phyloP scores from a whole-genome alignment of 2,329 filamentous ascomycete species.

The Paecilomyces dactylethromorphus region DNA sequence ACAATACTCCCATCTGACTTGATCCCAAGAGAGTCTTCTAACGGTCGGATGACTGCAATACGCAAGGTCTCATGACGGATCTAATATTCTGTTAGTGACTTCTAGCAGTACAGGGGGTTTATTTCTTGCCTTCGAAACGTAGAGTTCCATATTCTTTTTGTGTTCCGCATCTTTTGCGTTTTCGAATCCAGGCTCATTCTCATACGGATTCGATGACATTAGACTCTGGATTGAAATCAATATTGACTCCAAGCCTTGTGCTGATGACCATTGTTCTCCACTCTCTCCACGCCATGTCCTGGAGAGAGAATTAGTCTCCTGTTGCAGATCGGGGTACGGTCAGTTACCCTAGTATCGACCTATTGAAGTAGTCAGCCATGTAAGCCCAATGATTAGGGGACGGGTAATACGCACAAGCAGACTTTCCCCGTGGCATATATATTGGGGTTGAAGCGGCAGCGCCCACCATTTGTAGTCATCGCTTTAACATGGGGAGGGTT shows the following conservation, averaged over 20 bases:
- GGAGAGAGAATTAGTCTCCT: conserved; percentile 6
- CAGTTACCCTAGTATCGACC: conserved; percentile 75
- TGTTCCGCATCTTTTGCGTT: conserved; percentile 61
- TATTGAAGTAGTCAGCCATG: conserved; percentile 24
- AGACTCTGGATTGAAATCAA: conserved; percentile 93
- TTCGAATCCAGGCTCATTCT: conserved; percentile 94
- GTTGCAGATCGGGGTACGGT: background rate
- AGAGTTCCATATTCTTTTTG: conserved; percentile 66
- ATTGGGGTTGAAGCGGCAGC: conserved; percentile 91
- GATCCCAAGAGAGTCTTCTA: conserved; percentile 73
- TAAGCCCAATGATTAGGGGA: background rate
- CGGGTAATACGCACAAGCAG: conserved; percentile 61
- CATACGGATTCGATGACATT: conserved; percentile 89
- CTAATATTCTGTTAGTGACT: conserved; percentile 36
- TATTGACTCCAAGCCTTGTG: conserved; percentile 90
- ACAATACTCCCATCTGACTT: conserved; percentile 43
- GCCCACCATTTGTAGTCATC: conserved; percentile 80
- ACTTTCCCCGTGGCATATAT: conserved; percentile 90
- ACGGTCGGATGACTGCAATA: conserved; percentile 74
- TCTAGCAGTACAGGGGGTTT: background rate
- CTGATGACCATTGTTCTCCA: conserved; percentile 93
- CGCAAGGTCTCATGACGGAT: conserved; percentile 87
- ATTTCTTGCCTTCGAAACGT: conserved; percentile 66
- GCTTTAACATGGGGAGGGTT: conserved; percentile 56
- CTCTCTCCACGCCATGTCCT: conserved; percentile 90